Evolutionary conservation across 352 stramenopile genomes (phyloP), one percentile per base, ranked within the genome.

Genomic region (Globisporangium spinosum): DNA sequence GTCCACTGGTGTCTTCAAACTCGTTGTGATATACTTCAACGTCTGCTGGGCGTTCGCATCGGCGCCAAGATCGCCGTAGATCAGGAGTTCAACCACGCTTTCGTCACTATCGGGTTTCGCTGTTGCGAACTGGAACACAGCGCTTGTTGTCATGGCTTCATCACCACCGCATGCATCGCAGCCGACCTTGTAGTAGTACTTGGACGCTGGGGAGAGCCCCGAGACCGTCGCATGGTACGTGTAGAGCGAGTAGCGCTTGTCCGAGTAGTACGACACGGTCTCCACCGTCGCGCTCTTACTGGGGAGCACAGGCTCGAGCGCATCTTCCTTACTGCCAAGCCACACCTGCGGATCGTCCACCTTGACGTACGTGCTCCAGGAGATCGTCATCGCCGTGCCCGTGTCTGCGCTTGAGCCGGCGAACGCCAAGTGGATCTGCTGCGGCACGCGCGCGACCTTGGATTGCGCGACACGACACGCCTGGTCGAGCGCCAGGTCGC

Each of bases 401-500:
- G 82, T 85, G 25, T 79, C 79, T 0, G 70, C 22, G 13, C 74
- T 59, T 6, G 58, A 67, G 23, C 79, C 80, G 25, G 83, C 76
- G 32, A 78, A 91, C 20, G 83, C 77, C 23, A 89, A 60, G 60
- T 89, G 83, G 12, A 89, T 70, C 58, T 91, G 83, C 70, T 88
- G 77, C 22, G 83, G 82, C 22, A 78, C 32, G 17, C 27, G 27
- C 8, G 54, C 25, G 15, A 59, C 54, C 17, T 59, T 59, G 54
- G 15, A 13, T 27, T 9, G 32, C 12, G 40, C 54, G 57, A 83
- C 67, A 54, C 78, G 74, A n/a, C 78, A 86, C 27, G 75, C 77
- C 66, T 84, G 78, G 62, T 72, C 73, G 17, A 73, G 75, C 56
- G 58, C 81, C 43, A 85, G 64, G 59, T 84, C 78, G 53, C 77